Percentiles rank a stretch among this genome's conserved stretches.
These are phyloP conservation scores for Glarea lozoyensis DNA, from an alignment of 495 filamentous ascomycete genomes.

Conservation along the genomic window DNA sequence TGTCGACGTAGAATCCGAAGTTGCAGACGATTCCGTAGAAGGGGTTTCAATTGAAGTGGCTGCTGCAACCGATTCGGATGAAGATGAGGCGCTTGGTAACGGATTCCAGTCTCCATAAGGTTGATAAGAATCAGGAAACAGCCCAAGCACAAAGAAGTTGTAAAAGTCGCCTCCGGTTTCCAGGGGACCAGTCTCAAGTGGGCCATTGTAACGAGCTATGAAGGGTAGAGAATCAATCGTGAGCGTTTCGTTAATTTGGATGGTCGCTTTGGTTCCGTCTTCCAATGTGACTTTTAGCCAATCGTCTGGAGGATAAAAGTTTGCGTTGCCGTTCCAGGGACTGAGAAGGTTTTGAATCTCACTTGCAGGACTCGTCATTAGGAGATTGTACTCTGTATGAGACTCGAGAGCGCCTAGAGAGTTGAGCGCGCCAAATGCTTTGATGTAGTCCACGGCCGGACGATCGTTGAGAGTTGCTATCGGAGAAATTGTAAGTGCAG, in stretches of 20 bases:
- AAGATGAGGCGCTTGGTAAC: not conserved
- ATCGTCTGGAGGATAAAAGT: conserved; percentile 39
- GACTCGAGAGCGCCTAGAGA: conserved; percentile 31
- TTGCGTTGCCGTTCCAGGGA: conserved; percentile 24
- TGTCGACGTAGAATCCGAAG: not conserved
- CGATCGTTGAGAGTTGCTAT: conserved; percentile 35
- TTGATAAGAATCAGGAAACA: conserved; percentile 23
- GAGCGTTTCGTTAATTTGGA: too few species aligned
- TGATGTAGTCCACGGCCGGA: conserved; percentile 10
- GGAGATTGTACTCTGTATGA: conserved; percentile 38
- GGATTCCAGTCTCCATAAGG: not conserved
- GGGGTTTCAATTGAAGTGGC: not conserved
- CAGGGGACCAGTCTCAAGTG: conserved; percentile 29
- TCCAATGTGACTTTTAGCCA: conserved; percentile 27
- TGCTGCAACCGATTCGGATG: not conserved
- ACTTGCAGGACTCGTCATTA: conserved; percentile 32
- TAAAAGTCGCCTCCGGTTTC: conserved; percentile 41
- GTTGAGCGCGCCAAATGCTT: conserved; percentile 27
- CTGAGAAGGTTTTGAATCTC: conserved; percentile 28
- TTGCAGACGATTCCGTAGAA: too few species aligned
- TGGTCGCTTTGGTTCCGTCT: conserved; percentile 29
- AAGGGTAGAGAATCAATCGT: too few species aligned
- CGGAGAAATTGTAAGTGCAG: conserved; percentile 23
- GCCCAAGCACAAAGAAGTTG: conserved; percentile 38
- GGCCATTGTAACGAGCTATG: conserved; percentile 29